A percentile compares a stretch with the other conserved stretches of the same genome.
Evolutionary conservation across 2,329 filamentous ascomycete genomes (phyloP).

Genomic region (Emmonsiellopsis sp.): DNA sequence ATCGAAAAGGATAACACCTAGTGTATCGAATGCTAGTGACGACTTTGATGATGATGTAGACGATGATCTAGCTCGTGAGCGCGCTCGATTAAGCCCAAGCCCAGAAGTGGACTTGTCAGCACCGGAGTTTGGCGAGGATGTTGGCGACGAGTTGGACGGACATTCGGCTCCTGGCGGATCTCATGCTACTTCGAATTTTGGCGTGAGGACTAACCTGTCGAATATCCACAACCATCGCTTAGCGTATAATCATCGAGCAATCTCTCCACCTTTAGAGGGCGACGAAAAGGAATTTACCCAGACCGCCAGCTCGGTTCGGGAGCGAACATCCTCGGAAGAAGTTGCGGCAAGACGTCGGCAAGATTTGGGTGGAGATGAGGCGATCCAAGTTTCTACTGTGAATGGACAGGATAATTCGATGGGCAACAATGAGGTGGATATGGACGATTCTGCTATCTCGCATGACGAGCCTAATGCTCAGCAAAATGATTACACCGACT

Average conservation of each 20-base stretch:
- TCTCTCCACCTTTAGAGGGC: constrained; percentile 13
- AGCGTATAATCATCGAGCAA: constrained; percentile 48
- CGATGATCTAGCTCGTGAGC: constrained; percentile 47
- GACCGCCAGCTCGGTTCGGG: constrained; percentile 74
- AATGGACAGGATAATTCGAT: background rate
- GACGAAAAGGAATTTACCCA: constrained; percentile 68
- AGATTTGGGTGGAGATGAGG: constrained; percentile 22
- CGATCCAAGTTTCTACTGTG: background rate
- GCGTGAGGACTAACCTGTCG: constrained; percentile 15
- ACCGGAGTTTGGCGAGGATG: constrained; percentile 69
- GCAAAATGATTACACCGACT: constrained; percentile 7
- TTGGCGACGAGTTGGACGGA: constrained; percentile 28
- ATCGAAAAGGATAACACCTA: constrained; percentile 64
- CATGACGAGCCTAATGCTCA: constrained; percentile 14
- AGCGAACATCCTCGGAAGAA: constrained; percentile 38
- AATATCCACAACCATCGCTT: constrained; percentile 49
- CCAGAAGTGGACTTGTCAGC: constrained; percentile 88
- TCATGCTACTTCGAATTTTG: background rate
- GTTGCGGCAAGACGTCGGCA: constrained; percentile 2
- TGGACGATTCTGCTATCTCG: constrained; percentile 15
- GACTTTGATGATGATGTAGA: constrained; percentile 37
- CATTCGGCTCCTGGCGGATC: constrained; percentile 6
- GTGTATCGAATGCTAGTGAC: constrained; percentile 61
- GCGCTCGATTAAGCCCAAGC: constrained; percentile 68
- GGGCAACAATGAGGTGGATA: constrained; percentile 12